phyloP scores from a whole-genome alignment of 2,329 filamentous ascomycete species.

The Phyllosticta citriasiana region DNA sequence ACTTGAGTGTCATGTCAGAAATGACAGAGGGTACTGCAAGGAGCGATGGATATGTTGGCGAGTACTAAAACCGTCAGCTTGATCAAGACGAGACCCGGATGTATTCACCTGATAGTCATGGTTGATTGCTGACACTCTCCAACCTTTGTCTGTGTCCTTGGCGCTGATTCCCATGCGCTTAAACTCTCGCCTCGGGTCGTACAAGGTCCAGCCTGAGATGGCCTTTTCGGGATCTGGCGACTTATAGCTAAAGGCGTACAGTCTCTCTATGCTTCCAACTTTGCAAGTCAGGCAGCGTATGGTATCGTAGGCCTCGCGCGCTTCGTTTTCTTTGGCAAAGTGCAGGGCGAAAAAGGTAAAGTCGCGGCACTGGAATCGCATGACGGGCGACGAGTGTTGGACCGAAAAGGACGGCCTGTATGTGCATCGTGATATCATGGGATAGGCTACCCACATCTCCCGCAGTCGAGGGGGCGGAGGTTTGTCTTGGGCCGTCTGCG shows the following conservation, averaged over 20 bases:
- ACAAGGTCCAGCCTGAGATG: constrained; percentile 72
- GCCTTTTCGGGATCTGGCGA: constrained; percentile 63
- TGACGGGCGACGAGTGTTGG: constrained; percentile 64
- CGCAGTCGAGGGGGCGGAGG: constrained; percentile 32
- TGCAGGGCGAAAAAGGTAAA: constrained; percentile 91
- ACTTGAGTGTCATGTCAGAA: constrained; percentile 94
- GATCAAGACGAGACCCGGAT: not conserved
- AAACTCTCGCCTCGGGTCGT: constrained; percentile 79
- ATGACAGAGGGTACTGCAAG: constrained; percentile 79
- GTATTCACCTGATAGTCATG: constrained; percentile 58
- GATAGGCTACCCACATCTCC: constrained; percentile 90
- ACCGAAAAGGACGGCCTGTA: constrained; percentile 62
- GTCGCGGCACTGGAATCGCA: constrained; percentile 82
- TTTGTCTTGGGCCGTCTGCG: constrained; percentile 28
- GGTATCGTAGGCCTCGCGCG: constrained; percentile 78
- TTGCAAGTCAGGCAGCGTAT: constrained; percentile 74
- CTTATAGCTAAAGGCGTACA: constrained; percentile 83
- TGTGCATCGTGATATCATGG: constrained; percentile 74
- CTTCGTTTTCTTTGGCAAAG: constrained; percentile 63
- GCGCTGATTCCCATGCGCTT: constrained; percentile 76
- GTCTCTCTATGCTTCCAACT: constrained; percentile 71
- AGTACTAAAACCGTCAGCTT: constrained; percentile 46
- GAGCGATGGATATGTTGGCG: constrained; percentile 80
- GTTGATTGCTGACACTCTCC: constrained; percentile 88
- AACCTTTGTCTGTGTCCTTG: constrained; percentile 67